A percentile compares a stretch with the other conserved stretches of the same genome.
phyloP scores from a whole-genome alignment of 768 basidiomycete genomes.

The Fomitopsis serialis region DNA sequence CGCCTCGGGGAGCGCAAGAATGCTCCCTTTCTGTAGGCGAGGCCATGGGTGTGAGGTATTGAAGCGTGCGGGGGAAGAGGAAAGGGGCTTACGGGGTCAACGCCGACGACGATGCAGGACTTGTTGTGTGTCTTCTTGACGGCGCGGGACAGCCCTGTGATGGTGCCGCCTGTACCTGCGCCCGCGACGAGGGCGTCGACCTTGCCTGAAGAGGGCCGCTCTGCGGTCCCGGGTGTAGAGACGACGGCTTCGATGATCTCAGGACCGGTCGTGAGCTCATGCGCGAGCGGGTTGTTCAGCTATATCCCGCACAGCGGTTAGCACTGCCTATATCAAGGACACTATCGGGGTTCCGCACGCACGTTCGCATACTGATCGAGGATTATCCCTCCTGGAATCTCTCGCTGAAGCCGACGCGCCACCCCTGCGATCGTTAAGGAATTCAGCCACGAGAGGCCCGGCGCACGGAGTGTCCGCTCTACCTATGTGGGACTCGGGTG shows the following conservation, averaged over 20 bases:
- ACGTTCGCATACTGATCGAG: constrained; percentile 89
- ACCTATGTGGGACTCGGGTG: constrained; percentile 91
- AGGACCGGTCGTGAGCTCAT: constrained; percentile 84
- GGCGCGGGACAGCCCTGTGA: constrained; percentile 81
- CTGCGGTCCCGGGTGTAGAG: constrained; percentile 55
- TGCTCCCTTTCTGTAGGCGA: constrained; percentile 68
- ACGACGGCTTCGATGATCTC: constrained; percentile 83
- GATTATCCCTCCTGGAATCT: constrained; percentile 83
- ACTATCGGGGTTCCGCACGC: constrained; percentile 20
- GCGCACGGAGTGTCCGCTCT: constrained; percentile 32
- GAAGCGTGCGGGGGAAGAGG: background rate
- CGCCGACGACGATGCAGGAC: constrained; percentile 69
- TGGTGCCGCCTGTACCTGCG: constrained; percentile 93
- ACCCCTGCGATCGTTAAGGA: constrained; percentile 84
- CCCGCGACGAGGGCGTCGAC: constrained; percentile 81
- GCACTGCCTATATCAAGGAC: background rate
- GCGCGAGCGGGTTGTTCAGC: constrained; percentile 85
- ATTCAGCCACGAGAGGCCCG: constrained; percentile 72
- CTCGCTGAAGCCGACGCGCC: constrained; percentile 67
- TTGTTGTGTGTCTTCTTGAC: constrained; percentile 77
- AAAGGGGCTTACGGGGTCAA: constrained; percentile 73
- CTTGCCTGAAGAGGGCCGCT: constrained; percentile 59
- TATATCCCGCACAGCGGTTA: constrained; percentile 23
- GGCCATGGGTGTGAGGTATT: background rate
- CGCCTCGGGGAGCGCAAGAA: constrained; percentile 67